Base-by-base conservation (phyloP, 1,284 basidiomycete genomes). In the Schizophyllum commune region DNA sequence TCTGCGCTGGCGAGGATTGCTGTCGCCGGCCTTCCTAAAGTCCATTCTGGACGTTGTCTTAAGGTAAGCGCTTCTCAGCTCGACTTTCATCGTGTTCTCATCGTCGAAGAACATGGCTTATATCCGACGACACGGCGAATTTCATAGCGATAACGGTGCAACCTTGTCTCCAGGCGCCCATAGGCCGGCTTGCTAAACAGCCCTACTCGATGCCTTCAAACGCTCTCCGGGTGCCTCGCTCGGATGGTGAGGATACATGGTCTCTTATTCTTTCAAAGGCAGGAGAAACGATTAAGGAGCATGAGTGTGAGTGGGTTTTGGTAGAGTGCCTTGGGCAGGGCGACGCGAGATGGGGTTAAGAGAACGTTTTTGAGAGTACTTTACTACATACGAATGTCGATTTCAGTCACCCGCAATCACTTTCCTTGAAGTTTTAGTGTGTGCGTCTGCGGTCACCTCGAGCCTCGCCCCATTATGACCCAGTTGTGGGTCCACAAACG, bases 1-100 rank as follows among this genome's bases (percentile, higher is more conserved):
- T 47, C 8, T 47, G 39, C 39, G 76, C 39, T 90, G 86, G 87
- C 71, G 66, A 19, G 88, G 88, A 0, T 70, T 89, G 27, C 70
- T 90, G 32, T 65, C 76, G 8, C 74, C 79, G 0, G 60, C 55
- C 0, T 86, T 89, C 64, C 74, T 86, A 6, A 78, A 79, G 63
- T 70, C 70, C 0, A 13, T 47, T 11, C 9, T 47, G 17, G 39
- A 47, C 39, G 68, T 86, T 22, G 66, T 88, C 17, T 75, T 83
- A 13, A 8, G 17, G 39, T 47, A 9, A 11, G 39, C 17, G 17
- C 17, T 3, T 9, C 39, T 47, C 2, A 13, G 39, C 34, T 39
- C 17, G 9, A 17, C 39, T 13, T 8, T 47, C 39, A 13, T 3
- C 8, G 39, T 4, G 39, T 17, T 47, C 39, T 47, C 2, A 15